Percentiles rank a stretch among this genome's conserved stretches.
These are phyloP conservation scores for Protea cynaroides DNA, from an alignment of 164 flowering plant genomes.

Conservation along the genomic window DNA sequence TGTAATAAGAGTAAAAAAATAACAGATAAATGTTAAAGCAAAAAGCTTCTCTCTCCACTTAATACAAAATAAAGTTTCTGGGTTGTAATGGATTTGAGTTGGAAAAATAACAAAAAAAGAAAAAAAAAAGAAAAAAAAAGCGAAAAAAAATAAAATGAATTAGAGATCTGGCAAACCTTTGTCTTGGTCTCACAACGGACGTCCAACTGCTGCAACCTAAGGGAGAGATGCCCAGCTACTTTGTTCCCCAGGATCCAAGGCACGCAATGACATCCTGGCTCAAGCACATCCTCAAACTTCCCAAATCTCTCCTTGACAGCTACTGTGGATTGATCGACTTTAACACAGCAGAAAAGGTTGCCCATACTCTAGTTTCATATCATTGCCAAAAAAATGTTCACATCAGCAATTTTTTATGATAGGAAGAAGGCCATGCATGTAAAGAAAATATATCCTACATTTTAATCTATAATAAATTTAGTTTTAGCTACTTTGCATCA, in stretches of 20 bases:
- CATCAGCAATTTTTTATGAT: neutral
- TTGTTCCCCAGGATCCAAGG: slow-evolving; percentile 26
- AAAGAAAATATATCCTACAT: too few relatives aligned
- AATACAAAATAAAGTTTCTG: too few relatives aligned
- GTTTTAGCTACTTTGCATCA: too few relatives aligned
- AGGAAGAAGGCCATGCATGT: neutral
- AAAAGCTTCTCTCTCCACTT: too few relatives aligned
- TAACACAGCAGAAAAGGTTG: slow-evolving; percentile 18
- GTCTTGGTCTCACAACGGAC: slow-evolving; percentile 33
- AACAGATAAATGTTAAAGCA: too few relatives aligned
- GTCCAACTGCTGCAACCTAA: slow-evolving; percentile 30
- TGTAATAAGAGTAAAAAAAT: too few relatives aligned
- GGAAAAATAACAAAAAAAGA: too few relatives aligned
- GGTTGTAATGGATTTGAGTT: too few relatives aligned
- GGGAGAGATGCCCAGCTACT: slow-evolving; percentile 24
- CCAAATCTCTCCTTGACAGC: slow-evolving; percentile 30
- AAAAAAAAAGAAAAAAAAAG: too few relatives aligned
- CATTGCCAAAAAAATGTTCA: neutral
- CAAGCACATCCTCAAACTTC: slow-evolving; percentile 24
- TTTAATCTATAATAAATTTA: too few relatives aligned
- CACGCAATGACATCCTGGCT: slow-evolving; percentile 33
- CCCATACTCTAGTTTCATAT: slow-evolving; percentile 11
- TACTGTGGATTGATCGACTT: slow-evolving; percentile 31
- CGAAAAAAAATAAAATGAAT: neutral
- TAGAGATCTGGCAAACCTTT: slow-evolving; percentile 21